These are phyloP conservation scores for Jatropha multifida DNA, from an alignment of 441 rosid species.

Conservation along the genomic window DNA sequence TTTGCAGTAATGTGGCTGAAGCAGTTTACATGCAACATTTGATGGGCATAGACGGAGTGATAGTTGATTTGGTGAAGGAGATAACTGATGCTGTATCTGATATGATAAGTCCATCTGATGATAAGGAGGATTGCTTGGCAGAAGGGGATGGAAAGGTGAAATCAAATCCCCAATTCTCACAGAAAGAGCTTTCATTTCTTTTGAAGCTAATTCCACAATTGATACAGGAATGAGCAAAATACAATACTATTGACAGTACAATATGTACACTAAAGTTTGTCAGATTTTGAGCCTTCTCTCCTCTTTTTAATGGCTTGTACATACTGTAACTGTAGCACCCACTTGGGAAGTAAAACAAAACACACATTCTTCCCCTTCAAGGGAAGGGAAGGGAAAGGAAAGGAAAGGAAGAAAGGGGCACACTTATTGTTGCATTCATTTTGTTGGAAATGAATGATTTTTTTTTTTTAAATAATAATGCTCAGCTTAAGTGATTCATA, in stretches of 20 bases:
- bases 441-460: too few species aligned
- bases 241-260: neutral
- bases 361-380: neutral
- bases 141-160: constrained; percentile 27
- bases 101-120: constrained; percentile 46
- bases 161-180: constrained; percentile 64
- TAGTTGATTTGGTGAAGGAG: constrained; percentile 78
- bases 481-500: too few species aligned
- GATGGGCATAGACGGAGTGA: constrained; percentile 91
- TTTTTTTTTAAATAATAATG: too few species aligned
- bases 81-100: constrained; percentile 61
- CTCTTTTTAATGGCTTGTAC: neutral
- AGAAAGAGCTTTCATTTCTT: constrained; percentile 75
- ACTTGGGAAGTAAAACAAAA: neutral
- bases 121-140: constrained; percentile 24
- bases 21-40: constrained; percentile 83
- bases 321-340: neutral
- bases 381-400: too few species aligned
- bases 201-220: constrained; percentile 84
- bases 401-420: too few species aligned
- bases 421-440: too few species aligned
- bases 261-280: constrained; percentile 5
- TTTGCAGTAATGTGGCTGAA: constrained; percentile 68
- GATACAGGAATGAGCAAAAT: constrained; percentile 38
- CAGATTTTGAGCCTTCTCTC: constrained; percentile 3